Conservation (phyloP, 345 rosid genomes). For the Ricinus communis region DNA sequence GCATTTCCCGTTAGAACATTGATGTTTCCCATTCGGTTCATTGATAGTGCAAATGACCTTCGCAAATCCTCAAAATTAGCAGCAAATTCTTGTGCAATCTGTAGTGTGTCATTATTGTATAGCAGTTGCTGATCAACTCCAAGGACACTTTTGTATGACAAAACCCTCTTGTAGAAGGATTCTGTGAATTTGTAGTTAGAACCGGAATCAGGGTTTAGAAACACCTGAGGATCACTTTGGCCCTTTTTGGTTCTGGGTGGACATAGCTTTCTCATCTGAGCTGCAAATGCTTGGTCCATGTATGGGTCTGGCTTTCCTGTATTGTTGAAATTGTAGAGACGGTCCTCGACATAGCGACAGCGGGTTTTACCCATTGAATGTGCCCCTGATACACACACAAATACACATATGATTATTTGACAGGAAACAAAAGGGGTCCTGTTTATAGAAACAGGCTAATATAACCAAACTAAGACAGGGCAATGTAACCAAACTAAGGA, state of each 20-base stretch:
- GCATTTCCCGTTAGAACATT: conserved; percentile 52
- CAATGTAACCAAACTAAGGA: not conserved
- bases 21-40: conserved; percentile 68
- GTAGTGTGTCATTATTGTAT: conserved; percentile 38
- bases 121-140: conserved; percentile 73
- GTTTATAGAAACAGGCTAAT: not conserved
- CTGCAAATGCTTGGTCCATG: conserved; percentile 26
- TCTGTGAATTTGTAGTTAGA: conserved; percentile 43
- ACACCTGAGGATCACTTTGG: conserved; percentile 51
- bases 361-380: conserved; percentile 24
- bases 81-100: conserved; percentile 52
- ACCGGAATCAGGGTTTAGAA: conserved; percentile 58
- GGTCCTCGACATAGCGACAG: conserved; percentile 21
- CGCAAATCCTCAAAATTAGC: conserved; percentile 57
- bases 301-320: conserved; percentile 30
- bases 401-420: not conserved
- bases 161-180: conserved; percentile 53
- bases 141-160: conserved; percentile 46
- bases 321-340: conserved; percentile 28
- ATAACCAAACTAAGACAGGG: too few species aligned
- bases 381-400: conserved; percentile 12
- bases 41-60: conserved; percentile 57
- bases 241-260: conserved; percentile 42
- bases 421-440: not conserved
- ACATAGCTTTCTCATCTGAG: conserved; percentile 23